Conservation (phyloP, 805 yeast genomes). For the Myxozyma udenii region DNA sequence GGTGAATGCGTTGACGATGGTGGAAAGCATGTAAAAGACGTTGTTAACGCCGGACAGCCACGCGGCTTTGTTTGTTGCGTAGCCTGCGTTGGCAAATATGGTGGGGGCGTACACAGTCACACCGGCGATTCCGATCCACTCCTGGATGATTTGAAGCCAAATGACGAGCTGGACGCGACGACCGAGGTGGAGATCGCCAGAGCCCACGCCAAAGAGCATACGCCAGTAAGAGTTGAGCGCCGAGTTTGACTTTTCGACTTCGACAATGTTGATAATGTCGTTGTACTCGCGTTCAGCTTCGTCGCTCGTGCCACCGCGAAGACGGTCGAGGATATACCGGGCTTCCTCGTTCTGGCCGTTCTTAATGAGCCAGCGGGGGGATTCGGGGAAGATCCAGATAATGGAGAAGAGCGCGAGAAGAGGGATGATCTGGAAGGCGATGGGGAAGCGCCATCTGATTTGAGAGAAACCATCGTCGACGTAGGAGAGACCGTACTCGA, state of each 20-base stretch:
- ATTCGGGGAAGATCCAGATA: slow-evolving; percentile 63
- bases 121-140: slow-evolving; percentile 49
- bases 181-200: slow-evolving; percentile 43
- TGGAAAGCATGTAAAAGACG: slow-evolving; percentile 41
- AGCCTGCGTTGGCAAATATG: slow-evolving; percentile 38
- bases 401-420: slow-evolving; percentile 58
- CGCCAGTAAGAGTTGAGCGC: slow-evolving; percentile 41
- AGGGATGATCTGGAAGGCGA: slow-evolving; percentile 61
- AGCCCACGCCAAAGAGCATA: slow-evolving; percentile 53
- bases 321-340: slow-evolving; percentile 15
- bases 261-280: slow-evolving; percentile 26
- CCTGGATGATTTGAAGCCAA: slow-evolving; percentile 42
- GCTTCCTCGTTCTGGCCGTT: slow-evolving; percentile 68
- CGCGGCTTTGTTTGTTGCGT: slow-evolving; percentile 45
- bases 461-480: slow-evolving; percentile 34
- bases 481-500: slow-evolving; percentile 54
- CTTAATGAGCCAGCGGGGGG: slow-evolving; percentile 74
- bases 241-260: slow-evolving; percentile 27
- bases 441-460: slow-evolving; percentile 67
- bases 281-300: slow-evolving; percentile 21
- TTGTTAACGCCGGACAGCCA: slow-evolving; percentile 48
- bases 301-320: slow-evolving; percentile 19
- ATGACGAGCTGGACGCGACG: slow-evolving; percentile 38
- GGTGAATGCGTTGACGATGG: slow-evolving; percentile 55
- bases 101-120: slow-evolving; percentile 43